Evolutionary conservation across 2,329 filamentous ascomycete species (phyloP), one percentile per base, ranked within the genome.

Genomic region (Clathrospora elynae): DNA sequence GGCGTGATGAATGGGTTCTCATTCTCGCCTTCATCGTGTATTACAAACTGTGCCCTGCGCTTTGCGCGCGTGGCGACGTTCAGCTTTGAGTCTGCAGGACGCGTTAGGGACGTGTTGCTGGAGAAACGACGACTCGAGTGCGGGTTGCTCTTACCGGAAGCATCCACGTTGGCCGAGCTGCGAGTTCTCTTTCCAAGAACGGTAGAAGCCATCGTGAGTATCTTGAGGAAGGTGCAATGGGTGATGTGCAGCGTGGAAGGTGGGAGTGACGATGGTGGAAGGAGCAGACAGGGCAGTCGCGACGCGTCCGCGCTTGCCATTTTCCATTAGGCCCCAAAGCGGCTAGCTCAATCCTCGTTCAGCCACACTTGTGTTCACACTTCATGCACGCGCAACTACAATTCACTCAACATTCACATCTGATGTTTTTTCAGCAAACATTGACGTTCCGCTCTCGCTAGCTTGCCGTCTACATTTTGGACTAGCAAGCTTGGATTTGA

Each of bases 11-110:
- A 78, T 2, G 81, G 81, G 42, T 86, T 83, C 49, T 80, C 74
- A 54, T 89, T 87, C 68, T 90, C 86, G 55, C 87, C 81, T 55
- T 85, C 83, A 59, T 80, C 76, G 18, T 73, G 57, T 28, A 72
- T 70, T 5, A 72, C 74, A 62, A 71, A 72, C 54, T 69, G 72
- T 31, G 74, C 64, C 67, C 67, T 65, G 46, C 72, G 64, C 53
- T 75, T 75, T 51, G 72, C 53, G 35, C 71, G 67, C 25, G 72
- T 73, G 32, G 57, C 46, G 45, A 51, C 51, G 37, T 47, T 34
- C 18, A 50, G 51, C 34, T 42, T 42, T 43, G 45, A 49, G 36
- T 66, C 64, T 65, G 52, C 36, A 47, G 42, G 30, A 25, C 53
- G 53, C 49, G 58, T 57, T 50, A 62, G 52, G 46, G 53, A 53